Evolutionary conservation across 208 protist species (phyloP).

Genomic region (Acanthamoeba rhysodes): DNA sequence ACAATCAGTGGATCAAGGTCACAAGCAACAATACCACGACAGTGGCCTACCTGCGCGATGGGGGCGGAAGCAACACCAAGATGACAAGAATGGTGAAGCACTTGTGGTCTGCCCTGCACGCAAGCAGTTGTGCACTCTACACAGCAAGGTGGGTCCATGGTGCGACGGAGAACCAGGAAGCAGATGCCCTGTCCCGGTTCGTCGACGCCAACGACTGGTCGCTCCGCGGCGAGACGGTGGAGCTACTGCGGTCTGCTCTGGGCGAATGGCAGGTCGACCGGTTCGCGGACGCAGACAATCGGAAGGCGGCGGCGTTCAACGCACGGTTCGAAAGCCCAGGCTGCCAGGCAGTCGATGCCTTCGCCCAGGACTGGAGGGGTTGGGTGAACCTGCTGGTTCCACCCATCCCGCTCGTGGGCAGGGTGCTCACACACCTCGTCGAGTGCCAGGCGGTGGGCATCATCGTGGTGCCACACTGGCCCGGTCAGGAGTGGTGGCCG

Average conservation of each 20-base stretch:
- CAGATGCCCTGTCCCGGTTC: not conserved
- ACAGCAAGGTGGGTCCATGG: no score
- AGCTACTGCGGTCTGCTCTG: not conserved
- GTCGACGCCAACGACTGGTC: not conserved
- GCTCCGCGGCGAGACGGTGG: not conserved
- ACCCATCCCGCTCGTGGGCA: not conserved
- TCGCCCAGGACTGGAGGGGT: not conserved
- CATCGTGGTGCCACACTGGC: not conserved
- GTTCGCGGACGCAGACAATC: not conserved
- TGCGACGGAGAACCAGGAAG: no score
- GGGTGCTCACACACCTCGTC: not conserved
- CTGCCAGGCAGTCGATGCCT: not conserved
- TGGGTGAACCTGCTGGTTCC: conserved; percentile 16
- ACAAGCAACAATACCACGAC: no score
- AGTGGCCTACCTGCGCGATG: no score
- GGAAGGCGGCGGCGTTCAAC: not conserved
- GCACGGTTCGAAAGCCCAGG: not conserved
- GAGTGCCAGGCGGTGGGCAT: not conserved
- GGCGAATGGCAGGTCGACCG: not conserved
- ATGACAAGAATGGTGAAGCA: no score
- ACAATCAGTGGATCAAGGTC: no score
- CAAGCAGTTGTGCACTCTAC: no score
- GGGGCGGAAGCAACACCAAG: no score
- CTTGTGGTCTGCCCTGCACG: no score
- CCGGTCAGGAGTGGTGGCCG: not conserved